Percentiles rank a stretch among this genome's conserved stretches.
phyloP scores from a whole-genome alignment of 805 yeast genomes.

The Pichia occidentalis region DNA sequence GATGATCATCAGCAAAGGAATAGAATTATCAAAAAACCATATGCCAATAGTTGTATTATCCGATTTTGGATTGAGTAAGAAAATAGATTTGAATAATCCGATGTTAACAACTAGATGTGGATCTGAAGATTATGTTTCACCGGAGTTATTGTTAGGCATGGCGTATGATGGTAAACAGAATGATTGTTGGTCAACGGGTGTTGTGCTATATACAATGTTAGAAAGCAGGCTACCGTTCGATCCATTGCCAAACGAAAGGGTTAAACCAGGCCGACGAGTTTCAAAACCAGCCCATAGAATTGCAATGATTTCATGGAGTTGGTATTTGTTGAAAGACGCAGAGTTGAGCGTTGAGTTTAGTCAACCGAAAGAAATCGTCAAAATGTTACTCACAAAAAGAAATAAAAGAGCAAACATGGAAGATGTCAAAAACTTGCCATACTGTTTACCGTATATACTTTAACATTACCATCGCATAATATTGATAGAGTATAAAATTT shows the following conservation, averaged over 20 bases:
- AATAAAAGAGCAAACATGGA: constrained; percentile 21
- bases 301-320: constrained; percentile 88
- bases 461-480: no score
- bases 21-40: constrained; percentile 3
- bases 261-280: constrained; percentile 38
- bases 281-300: constrained; percentile 77
- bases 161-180: constrained; percentile 87
- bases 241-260: constrained; percentile 54
- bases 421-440: constrained; percentile 21
- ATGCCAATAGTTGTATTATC: constrained; percentile 50
- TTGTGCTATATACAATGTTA: constrained; percentile 72
- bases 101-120: constrained; percentile 86
- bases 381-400: constrained; percentile 40
- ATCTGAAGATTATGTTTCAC: constrained; percentile 93
- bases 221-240: constrained; percentile 93
- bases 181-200: constrained; percentile 95
- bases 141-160: constrained; percentile 84
- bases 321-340: constrained; percentile 48
- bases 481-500: no score
- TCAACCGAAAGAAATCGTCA: constrained; percentile 46
- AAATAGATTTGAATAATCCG: constrained; percentile 53
- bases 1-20: constrained; percentile 22
- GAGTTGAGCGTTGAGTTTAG: constrained; percentile 16
- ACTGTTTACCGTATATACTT: constrained; percentile 27
- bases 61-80: constrained; percentile 85